A percentile compares a stretch with the other conserved stretches of the same genome.
These are phyloP conservation scores for Colletotrichum noveboracense DNA, from an alignment of 2,329 filamentous ascomycete genomes.

Conservation along the genomic window DNA sequence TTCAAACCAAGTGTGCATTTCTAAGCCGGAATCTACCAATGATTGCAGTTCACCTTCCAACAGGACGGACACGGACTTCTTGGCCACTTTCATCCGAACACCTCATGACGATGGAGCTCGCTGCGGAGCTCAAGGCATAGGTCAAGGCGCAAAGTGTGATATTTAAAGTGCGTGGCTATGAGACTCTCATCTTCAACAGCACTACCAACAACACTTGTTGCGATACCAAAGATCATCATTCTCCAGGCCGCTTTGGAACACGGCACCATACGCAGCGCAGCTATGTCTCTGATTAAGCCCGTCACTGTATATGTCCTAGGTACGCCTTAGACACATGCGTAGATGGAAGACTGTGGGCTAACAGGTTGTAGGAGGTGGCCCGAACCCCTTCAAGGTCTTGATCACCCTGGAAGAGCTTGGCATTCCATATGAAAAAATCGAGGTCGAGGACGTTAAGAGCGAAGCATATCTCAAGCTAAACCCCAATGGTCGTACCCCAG, in stretches of 20 bases:
- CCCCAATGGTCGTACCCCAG: conserved; percentile 37
- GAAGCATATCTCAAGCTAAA: conserved; percentile 32
- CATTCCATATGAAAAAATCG: conserved; percentile 34
- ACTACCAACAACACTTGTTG: background rate
- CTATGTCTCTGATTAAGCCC: background rate
- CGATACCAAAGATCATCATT: background rate
- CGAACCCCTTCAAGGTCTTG: conserved; percentile 35
- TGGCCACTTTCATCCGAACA: background rate
- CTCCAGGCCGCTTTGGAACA: background rate
- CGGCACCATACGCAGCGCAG: background rate
- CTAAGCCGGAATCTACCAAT: background rate
- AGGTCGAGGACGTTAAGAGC: conserved; percentile 27
- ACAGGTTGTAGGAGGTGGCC: conserved; percentile 18
- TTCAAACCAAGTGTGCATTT: background rate
- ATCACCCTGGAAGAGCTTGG: conserved; percentile 40
- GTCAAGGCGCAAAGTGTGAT: background rate
- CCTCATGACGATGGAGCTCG: background rate
- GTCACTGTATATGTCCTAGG: background rate
- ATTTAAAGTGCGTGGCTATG: background rate
- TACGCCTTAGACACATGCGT: background rate
- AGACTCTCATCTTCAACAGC: background rate
- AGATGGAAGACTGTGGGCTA: background rate
- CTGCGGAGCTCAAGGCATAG: background rate
- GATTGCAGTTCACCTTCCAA: background rate
- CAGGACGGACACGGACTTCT: background rate